Evolutionary conservation across 495 filamentous ascomycete genomes (phyloP).

Genomic region (Bathelium albidoporum): DNA sequence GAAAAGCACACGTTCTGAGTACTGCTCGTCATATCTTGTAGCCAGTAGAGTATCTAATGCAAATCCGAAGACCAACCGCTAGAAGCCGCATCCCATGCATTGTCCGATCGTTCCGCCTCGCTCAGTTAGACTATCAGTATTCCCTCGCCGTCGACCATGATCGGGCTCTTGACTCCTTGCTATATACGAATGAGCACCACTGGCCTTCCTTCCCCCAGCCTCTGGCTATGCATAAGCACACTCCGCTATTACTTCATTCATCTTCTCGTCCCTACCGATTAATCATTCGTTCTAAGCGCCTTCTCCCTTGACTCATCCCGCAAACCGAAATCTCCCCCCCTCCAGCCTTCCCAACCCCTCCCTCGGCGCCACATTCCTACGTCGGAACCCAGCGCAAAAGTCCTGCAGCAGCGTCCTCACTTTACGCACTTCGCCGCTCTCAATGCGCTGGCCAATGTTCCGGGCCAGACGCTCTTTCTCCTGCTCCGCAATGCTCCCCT

Average conservation of each 20-base stretch:
- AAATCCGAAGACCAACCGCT: background rate
- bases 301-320: conserved; percentile 16
- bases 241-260: too few species aligned
- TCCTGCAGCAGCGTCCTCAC: conserved; percentile 82
- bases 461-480: conserved; percentile 40
- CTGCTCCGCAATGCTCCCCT: conserved; percentile 59
- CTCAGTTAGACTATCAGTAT: background rate
- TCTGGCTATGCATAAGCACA: too few species aligned
- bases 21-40: background rate
- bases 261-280: too few species aligned
- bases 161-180: background rate
- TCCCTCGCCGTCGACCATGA: background rate
- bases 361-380: conserved; percentile 87
- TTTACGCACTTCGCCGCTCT: conserved; percentile 63
- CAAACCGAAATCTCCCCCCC: conserved; percentile 74
- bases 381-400: conserved; percentile 87
- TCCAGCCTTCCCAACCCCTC: conserved; percentile 80
- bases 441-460: conserved; percentile 46
- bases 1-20: background rate
- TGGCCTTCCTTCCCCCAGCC: too few species aligned
- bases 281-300: background rate
- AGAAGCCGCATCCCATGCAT: background rate
- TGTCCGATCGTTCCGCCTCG: background rate
- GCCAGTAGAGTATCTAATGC: background rate
- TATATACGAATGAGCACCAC: background rate